A percentile compares a stretch with the other conserved stretches of the same genome.
Evolutionary conservation across 2,329 filamentous ascomycete species (phyloP).

Genomic region (Phialophora tarda): DNA sequence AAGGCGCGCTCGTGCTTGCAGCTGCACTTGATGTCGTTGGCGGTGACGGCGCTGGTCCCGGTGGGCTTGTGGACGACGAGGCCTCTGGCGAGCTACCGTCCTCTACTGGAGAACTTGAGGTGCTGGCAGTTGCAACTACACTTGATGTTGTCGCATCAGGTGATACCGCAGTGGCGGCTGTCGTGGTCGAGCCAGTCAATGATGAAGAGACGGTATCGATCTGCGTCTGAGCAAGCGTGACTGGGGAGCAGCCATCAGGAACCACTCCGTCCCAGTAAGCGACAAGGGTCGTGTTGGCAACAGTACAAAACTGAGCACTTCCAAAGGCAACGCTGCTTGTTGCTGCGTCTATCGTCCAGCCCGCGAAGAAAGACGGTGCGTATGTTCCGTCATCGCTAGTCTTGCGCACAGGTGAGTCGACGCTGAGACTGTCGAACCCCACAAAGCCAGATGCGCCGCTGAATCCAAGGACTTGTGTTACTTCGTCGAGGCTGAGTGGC

Average conservation of each 20-base stretch:
- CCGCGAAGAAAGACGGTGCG: slow-evolving; percentile 9
- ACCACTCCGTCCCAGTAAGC: slow-evolving; percentile 17
- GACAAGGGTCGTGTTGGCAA: slow-evolving; percentile 12
- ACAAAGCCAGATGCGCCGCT: slow-evolving; percentile 15
- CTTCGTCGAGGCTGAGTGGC: slow-evolving; percentile 1
- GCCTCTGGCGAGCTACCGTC: neutral
- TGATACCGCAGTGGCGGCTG: neutral
- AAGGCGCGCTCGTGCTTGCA: neutral
- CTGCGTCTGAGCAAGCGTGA: slow-evolving; percentile 2
- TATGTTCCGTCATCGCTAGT: slow-evolving; percentile 19
- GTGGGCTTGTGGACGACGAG: neutral
- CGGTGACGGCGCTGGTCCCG: neutral
- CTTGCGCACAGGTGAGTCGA: slow-evolving; percentile 9
- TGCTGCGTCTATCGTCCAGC: slow-evolving; percentile 10
- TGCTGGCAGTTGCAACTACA: neutral
- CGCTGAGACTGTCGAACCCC: slow-evolving; percentile 18
- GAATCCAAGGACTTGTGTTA: slow-evolving; percentile 17
- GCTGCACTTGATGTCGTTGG: neutral
- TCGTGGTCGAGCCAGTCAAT: neutral
- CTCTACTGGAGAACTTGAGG: neutral
- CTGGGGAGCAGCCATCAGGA: slow-evolving; percentile 15
- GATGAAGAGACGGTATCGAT: neutral
- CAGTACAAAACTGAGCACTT: slow-evolving; percentile 14
- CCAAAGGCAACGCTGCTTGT: slow-evolving; percentile 11
- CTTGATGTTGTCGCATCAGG: neutral